Percentiles rank a stretch among this genome's conserved stretches.
Conservation (phyloP, 768 basidiomycete species). For the Rhizopogon roseolus region DNA sequence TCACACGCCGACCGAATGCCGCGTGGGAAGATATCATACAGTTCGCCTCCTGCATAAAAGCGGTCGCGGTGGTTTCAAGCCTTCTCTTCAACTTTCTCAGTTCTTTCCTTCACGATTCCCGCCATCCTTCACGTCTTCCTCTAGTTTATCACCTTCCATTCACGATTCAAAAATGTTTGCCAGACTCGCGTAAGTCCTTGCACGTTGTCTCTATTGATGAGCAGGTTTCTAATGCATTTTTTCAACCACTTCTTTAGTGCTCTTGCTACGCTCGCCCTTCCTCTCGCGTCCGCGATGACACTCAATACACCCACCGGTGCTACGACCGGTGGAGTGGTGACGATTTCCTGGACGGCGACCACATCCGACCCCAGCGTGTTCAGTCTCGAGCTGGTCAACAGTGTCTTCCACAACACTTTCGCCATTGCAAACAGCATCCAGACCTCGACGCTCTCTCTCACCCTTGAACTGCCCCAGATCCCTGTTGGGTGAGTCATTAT, state of each 20-base stretch:
- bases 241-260: conserved; percentile 30
- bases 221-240: not conserved
- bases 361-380: conserved; percentile 38
- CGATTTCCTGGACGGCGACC: conserved; percentile 42
- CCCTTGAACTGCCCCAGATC: conserved; percentile 43
- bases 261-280: conserved; percentile 40
- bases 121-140: not conserved
- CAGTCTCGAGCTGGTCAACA: conserved; percentile 44
- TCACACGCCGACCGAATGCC: conserved; percentile 4
- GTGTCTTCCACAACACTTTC: conserved; percentile 44
- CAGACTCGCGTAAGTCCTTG: conserved; percentile 38
- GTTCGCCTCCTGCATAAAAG: conserved; percentile 12
- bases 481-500: conserved; percentile 33
- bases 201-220: not conserved
- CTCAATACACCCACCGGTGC: conserved; percentile 32
- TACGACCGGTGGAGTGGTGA: conserved; percentile 28
- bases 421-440: conserved; percentile 54
- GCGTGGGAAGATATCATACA: conserved; percentile 17
- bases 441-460: conserved; percentile 27
- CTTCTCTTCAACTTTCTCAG: conserved; percentile 8
- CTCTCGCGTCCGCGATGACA: conserved; percentile 39
- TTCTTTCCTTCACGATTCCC: conserved; percentile 18
- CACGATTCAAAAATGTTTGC: conserved; percentile 42
- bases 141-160: conserved; percentile 8
- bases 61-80: not conserved